These are phyloP conservation scores for Mantamonas sphyraenae DNA, from an alignment of 78 protist species.

Conservation along the genomic window DNA sequence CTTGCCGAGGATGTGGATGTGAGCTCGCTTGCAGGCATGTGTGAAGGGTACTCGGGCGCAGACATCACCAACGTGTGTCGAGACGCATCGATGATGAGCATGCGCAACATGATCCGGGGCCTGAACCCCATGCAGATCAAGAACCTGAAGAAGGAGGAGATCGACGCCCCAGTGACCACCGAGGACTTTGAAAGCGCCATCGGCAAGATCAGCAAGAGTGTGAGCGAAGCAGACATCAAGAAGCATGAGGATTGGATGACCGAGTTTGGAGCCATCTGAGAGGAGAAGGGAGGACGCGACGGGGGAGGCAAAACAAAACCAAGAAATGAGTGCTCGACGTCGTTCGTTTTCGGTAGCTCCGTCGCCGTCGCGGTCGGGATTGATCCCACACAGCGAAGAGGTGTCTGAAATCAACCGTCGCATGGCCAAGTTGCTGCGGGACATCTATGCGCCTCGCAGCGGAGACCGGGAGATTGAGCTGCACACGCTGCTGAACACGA, in stretches of 20 bases:
- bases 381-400: no score
- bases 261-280: slow-evolving; percentile 28
- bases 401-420: no score
- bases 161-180: slow-evolving; percentile 22
- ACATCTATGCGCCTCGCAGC: no score
- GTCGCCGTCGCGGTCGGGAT: no score
- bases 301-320: no score
- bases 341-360: no score
- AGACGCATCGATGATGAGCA: slow-evolving; percentile 63
- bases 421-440: no score
- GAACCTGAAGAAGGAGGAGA: slow-evolving; percentile 10
- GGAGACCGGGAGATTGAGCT: no score
- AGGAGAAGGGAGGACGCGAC: no score
- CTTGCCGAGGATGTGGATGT: slow-evolving; percentile 29
- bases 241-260: slow-evolving; percentile 37
- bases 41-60: slow-evolving; percentile 52
- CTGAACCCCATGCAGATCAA: slow-evolving; percentile 24
- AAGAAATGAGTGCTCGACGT: no score
- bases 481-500: no score
- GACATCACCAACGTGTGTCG: slow-evolving; percentile 63
- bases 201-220: neutral
- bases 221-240: slow-evolving; percentile 12
- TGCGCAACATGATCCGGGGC: slow-evolving; percentile 35
- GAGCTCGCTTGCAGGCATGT: slow-evolving; percentile 14
- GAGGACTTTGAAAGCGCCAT: slow-evolving; percentile 30